Conservation (phyloP, 441 rosid species). For the Oxalis stricta region DNA sequence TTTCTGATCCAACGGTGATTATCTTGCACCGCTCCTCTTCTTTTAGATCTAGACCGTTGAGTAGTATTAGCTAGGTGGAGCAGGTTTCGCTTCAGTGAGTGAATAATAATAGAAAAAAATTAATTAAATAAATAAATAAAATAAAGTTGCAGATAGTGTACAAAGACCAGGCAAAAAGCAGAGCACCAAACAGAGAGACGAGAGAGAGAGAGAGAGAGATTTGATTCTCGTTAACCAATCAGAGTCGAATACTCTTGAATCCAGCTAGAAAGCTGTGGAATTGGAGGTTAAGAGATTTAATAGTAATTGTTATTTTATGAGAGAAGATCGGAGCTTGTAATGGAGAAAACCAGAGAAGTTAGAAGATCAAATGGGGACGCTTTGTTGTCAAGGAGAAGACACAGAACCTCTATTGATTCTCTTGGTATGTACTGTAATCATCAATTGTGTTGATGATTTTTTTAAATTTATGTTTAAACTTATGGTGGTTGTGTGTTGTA, state of each 20-base stretch:
- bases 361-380: constrained; percentile 12
- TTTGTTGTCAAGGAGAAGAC: constrained; percentile 13
- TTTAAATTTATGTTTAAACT: not conserved
- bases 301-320: too few relatives aligned
- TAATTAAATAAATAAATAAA: constrained; percentile 5
- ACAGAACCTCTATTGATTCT: constrained; percentile 13
- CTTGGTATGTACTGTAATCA: constrained; percentile 3
- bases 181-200: constrained; percentile 4
- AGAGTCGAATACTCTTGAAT: too few relatives aligned
- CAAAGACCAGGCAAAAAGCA: not conserved
- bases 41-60: constrained; percentile 11
- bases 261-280: not conserved
- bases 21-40: not conserved
- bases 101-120: constrained; percentile 2
- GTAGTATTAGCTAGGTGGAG: constrained; percentile 16
- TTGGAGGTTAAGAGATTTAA: constrained; percentile 1
- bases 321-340: not conserved
- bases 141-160: not conserved
- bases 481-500: not conserved
- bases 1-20: constrained; percentile 7
- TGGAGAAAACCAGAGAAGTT: constrained; percentile 21
- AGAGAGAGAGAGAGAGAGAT: not conserved
- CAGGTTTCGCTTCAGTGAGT: constrained; percentile 10
- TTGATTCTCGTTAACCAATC: too few relatives aligned
- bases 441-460: not conserved